Base-by-base conservation (phyloP, 169 alveolate genomes). In the Plasmodium gallinaceum region DNA sequence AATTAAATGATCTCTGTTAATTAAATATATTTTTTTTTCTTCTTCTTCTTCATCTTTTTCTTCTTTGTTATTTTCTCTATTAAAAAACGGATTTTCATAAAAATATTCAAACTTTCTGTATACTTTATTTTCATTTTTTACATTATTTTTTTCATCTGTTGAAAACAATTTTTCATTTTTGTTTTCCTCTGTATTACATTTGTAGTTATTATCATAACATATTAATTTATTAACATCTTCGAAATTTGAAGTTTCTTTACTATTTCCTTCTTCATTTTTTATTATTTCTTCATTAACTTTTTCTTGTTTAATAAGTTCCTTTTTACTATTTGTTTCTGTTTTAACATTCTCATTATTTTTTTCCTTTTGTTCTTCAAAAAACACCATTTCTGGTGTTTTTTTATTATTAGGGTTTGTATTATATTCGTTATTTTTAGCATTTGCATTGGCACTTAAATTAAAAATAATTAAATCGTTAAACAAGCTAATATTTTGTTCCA, bases 381-480 rank as follows among this genome's bases (percentile, higher is more conserved):
- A 22, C 46, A 45, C 0, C 10, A 7, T 16, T 0, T 22, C 51
- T 37, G 7, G 32, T 18, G n/a, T 24, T 32, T 71, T n/a, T 24
- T 57, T 71, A 9, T 73, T 73, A 7, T 42, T 45, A 39, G 39
- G n/a, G 2, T 69, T 48, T 60, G 42, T 37, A 69, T 24, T 16
- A 20, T 18, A 0, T 51, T 71, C 83, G 61, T 22, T n/a, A 9
- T 71, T 71, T 37, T 45, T 7, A 22, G 18, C 39, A 60, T 74
- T 74, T 14, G 16, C 72, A 26, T 22, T 20, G 24, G 24, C 18
- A 74, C 89, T 78, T 48, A 78, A 26, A 60, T 52, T 32, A 48
- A 78, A 78, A 32, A 78, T 66, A 46, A 78, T 46, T 8, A 78
- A 66, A 64, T 78, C 89, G 58, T 78, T 78, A 10, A 78, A 43